Conservation (phyloP, 2,329 filamentous ascomycete genomes). For the Microcyclospora tardicrescens region DNA sequence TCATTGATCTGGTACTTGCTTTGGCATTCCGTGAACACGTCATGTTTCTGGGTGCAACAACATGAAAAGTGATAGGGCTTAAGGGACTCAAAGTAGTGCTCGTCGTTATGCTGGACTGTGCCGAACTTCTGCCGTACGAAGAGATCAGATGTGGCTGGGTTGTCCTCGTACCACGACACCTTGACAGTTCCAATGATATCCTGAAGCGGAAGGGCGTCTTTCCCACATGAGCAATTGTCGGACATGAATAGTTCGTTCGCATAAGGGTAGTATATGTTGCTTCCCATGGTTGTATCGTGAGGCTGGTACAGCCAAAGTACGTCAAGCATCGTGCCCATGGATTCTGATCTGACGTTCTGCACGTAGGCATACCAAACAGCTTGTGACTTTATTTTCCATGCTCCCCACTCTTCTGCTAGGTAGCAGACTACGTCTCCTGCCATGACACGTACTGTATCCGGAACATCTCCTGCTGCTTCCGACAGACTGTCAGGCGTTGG, state of each 20-base stretch:
- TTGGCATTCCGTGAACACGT: constrained; percentile 8
- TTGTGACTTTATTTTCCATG: constrained; percentile 39
- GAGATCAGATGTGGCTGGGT: constrained; percentile 39
- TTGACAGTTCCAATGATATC: constrained; percentile 46
- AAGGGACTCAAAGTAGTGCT: constrained; percentile 49
- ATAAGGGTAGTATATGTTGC: constrained; percentile 51
- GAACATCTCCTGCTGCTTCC: no score
- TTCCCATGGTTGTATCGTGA: constrained; percentile 54
- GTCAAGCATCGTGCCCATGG: constrained; percentile 34
- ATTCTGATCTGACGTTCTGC: constrained; percentile 36
- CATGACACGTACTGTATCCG: constrained; percentile 14
- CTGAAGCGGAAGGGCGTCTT: constrained; percentile 35
- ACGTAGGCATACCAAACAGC: constrained; percentile 60
- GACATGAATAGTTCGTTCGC: neutral
- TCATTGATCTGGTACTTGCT: constrained; percentile 40
- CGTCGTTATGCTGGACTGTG: constrained; percentile 31
- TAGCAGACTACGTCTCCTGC: constrained; percentile 40
- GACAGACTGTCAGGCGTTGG: neutral
- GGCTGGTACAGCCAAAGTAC: constrained; percentile 65
- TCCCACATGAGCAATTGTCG: constrained; percentile 45
- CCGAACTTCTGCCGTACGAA: constrained; percentile 62
- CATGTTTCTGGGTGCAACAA: constrained; percentile 18
- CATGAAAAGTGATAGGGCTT: constrained; percentile 13
- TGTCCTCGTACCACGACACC: constrained; percentile 45
- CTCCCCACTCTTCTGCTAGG: constrained; percentile 33